These are phyloP conservation scores for Themeda triandra DNA, from an alignment of 176 grass and related monocot genomes.

Conservation along the genomic window DNA sequence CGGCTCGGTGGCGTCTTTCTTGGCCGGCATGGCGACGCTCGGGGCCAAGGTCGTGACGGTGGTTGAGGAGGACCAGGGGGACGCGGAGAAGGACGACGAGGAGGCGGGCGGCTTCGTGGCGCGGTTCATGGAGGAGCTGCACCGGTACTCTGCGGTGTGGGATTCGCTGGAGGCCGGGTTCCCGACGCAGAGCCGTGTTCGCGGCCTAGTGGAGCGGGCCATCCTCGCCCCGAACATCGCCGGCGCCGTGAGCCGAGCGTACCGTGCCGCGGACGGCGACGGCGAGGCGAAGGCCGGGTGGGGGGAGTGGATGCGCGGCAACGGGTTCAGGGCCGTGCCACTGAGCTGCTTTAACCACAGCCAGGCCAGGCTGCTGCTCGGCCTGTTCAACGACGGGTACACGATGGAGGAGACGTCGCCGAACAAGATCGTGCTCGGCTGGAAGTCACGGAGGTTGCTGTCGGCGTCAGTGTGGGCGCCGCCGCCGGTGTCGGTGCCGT, in stretches of 20 bases:
- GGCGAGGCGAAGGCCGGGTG: slow-evolving; percentile 31
- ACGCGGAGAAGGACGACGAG: slow-evolving; percentile 24
- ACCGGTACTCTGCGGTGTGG: slow-evolving; percentile 68
- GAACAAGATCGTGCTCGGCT: slow-evolving; percentile 63
- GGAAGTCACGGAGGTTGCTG: slow-evolving; percentile 55
- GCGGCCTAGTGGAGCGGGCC: slow-evolving; percentile 57
- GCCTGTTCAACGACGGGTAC: slow-evolving; percentile 71
- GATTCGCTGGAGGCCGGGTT: slow-evolving; percentile 72
- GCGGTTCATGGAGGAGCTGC: slow-evolving; percentile 58
- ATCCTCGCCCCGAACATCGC: slow-evolving; percentile 64
- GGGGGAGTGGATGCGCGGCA: slow-evolving; percentile 61
- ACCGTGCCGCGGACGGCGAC: slow-evolving; percentile 17
- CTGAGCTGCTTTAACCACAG: slow-evolving; percentile 80
- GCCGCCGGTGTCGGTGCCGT: slow-evolving; percentile 18
- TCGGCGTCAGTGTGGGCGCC: slow-evolving; percentile 61
- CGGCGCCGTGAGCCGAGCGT: slow-evolving; percentile 59
- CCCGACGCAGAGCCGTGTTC: slow-evolving; percentile 57
- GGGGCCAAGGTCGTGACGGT: slow-evolving; percentile 52
- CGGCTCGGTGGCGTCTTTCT: slow-evolving; percentile 44
- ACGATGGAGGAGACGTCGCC: slow-evolving; percentile 50
- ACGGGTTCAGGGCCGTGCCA: slow-evolving; percentile 37
- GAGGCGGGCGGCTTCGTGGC: slow-evolving; percentile 36
- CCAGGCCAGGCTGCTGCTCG: slow-evolving; percentile 67
- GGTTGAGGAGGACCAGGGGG: slow-evolving; percentile 53
- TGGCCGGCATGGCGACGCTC: slow-evolving; percentile 45